Evolutionary conservation across 108 stramenopile genomes (phyloP).

Genomic region (Cyclotella baltica): DNA sequence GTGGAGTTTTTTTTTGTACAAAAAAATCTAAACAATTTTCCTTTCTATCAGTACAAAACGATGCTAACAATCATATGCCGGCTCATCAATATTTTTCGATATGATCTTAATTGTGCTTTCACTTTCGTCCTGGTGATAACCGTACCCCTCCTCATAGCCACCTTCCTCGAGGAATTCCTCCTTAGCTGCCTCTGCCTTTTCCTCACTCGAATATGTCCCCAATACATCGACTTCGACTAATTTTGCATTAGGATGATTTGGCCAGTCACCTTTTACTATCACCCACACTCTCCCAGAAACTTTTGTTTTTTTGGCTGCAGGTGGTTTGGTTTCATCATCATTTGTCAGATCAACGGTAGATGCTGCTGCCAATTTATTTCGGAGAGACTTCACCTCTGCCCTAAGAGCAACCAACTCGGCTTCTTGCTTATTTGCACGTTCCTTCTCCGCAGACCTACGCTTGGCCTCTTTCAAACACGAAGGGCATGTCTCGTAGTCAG

Average conservation of each 20-base stretch:
- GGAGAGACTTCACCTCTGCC: background rate
- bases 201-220: conserved; percentile 6
- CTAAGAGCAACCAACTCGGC: background rate
- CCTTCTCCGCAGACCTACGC: background rate
- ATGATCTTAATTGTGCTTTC: conserved; percentile 5
- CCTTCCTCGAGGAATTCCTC: conserved; percentile 12
- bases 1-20: no score
- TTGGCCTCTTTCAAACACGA: background rate
- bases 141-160: background rate
- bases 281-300: conserved; percentile 6
- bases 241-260: background rate
- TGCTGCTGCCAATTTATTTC: background rate
- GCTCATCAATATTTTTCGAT: background rate
- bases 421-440: background rate
- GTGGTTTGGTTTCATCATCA: background rate
- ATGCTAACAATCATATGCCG: conserved; percentile 2
- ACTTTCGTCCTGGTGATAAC: conserved; percentile 3
- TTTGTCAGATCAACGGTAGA: background rate
- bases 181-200: conserved; percentile 8
- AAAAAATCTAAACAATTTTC: background rate
- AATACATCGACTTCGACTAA: background rate
- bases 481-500: background rate
- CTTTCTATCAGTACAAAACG: no score
- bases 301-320: conserved; percentile 5
- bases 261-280: conserved; percentile 17